Percentiles rank a stretch among this genome's conserved stretches.
These are phyloP conservation scores for Diaporthe vaccinii DNA, from an alignment of 2,329 filamentous ascomycete genomes.

Conservation along the genomic window DNA sequence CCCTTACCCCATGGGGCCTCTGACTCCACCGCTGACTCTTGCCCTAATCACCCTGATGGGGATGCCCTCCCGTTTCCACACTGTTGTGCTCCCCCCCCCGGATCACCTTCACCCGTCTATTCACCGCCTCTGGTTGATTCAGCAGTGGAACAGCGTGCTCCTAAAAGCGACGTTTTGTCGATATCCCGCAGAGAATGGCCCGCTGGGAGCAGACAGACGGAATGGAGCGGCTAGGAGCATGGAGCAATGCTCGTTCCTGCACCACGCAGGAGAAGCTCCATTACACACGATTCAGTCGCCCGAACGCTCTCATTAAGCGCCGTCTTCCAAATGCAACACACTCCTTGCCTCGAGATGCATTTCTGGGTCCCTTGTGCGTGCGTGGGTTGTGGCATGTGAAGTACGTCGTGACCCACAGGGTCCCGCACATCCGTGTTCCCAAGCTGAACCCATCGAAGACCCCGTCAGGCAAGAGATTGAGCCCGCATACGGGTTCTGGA, in stretches of 20 bases:
- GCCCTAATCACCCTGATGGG: slow-evolving; percentile 16
- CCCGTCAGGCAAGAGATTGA: neutral
- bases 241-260: neutral
- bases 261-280: slow-evolving; percentile 15
- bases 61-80: slow-evolving; percentile 17
- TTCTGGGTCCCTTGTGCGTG: neutral
- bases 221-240: neutral
- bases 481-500: neutral
- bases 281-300: slow-evolving; percentile 7
- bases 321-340: neutral
- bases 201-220: neutral
- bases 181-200: neutral
- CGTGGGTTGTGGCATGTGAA: neutral
- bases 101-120: slow-evolving; percentile 1
- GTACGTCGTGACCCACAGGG: neutral
- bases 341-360: neutral
- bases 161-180: neutral
- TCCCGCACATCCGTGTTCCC: neutral
- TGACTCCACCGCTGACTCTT: slow-evolving; percentile 30
- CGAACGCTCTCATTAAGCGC: slow-evolving; percentile 2
- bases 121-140: slow-evolving; percentile 13
- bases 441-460: neutral
- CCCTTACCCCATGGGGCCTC: slow-evolving; percentile 20
- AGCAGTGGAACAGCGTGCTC: neutral
- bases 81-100: slow-evolving; percentile 7